Conservation (phyloP, 208 protist species). For the Wallacemonas sp. region DNA sequence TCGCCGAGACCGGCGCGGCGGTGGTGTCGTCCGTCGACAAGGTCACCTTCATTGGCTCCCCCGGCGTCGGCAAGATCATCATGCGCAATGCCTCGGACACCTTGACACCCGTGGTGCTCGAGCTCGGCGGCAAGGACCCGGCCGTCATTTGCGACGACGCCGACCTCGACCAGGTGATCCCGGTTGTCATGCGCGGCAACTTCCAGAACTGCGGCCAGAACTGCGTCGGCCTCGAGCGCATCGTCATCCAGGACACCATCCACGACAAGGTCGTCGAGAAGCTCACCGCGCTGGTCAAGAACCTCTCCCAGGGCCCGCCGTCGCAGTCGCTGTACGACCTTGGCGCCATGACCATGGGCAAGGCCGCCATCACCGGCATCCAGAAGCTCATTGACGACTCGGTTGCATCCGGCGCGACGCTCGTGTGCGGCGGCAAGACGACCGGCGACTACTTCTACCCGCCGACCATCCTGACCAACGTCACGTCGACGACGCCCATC, state of each 20-base stretch:
- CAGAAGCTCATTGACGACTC: slow-evolving; percentile 91
- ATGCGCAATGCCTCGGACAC: slow-evolving; percentile 90
- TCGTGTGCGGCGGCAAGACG: slow-evolving; percentile 85
- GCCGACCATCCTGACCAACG: slow-evolving; percentile 92
- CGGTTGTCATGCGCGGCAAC: slow-evolving; percentile 87
- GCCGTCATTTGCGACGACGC: slow-evolving; percentile 92
- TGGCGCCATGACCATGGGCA: slow-evolving; percentile 95
- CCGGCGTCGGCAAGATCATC: slow-evolving; percentile 86
- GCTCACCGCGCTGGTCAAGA: slow-evolving; percentile 52
- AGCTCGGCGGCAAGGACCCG: slow-evolving; percentile 96
- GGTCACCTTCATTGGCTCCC: slow-evolving; percentile 92
- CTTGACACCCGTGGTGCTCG: slow-evolving; percentile 93
- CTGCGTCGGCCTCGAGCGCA: slow-evolving; percentile 89
- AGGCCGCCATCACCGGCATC: slow-evolving; percentile 85
- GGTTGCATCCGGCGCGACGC: slow-evolving; percentile 83
- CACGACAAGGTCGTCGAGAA: slow-evolving; percentile 86
- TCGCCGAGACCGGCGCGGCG: slow-evolving; percentile 91
- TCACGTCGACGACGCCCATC: slow-evolving; percentile 88
- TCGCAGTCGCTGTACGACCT: slow-evolving; percentile 76
- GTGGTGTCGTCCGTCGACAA: slow-evolving; percentile 91
- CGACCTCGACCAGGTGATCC: slow-evolving; percentile 88
- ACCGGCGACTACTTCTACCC: slow-evolving; percentile 75
- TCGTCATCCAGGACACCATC: slow-evolving; percentile 85
- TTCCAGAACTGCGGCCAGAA: slow-evolving; percentile 96
- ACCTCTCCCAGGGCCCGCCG: slow-evolving; percentile 84